Evolutionary conservation across 768 basidiomycete genomes (phyloP).

Genomic region (Podaxis sp.): DNA sequence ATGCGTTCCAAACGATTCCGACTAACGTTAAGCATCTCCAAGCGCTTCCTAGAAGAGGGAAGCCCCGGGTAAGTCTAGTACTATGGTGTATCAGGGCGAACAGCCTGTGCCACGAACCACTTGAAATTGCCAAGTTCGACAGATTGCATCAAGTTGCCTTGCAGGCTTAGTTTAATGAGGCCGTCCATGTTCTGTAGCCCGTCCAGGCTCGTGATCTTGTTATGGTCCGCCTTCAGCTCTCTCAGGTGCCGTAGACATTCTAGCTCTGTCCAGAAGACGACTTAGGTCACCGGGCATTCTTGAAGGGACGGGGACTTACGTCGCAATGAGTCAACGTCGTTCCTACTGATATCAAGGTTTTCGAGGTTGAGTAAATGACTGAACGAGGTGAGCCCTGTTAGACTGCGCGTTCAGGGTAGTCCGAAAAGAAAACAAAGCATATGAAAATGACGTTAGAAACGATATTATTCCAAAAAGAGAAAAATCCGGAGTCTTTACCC

Average conservation of each 20-base stretch:
- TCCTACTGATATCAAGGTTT: slow-evolving; percentile 86
- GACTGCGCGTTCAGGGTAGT: slow-evolving; percentile 38
- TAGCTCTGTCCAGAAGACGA: slow-evolving; percentile 56
- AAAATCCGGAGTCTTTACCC: slow-evolving; percentile 43
- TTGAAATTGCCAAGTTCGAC: slow-evolving; percentile 61
- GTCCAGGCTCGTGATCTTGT: slow-evolving; percentile 69
- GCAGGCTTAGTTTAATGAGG: slow-evolving; percentile 80
- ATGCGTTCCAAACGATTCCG: slow-evolving; percentile 67
- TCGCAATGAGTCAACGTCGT: slow-evolving; percentile 82
- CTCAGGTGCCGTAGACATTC: slow-evolving; percentile 81
- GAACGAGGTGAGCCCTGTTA: slow-evolving; percentile 87
- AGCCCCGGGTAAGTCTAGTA: slow-evolving; percentile 12
- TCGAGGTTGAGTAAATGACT: slow-evolving; percentile 84
- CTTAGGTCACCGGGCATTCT: slow-evolving; percentile 11
- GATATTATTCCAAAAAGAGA: slow-evolving; percentile 14
- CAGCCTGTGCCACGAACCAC: slow-evolving; percentile 55
- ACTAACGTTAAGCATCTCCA: slow-evolving; percentile 84
- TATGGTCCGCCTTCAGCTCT: slow-evolving; percentile 89
- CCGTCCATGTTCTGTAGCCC: slow-evolving; percentile 80
- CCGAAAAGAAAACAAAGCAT: slow-evolving; percentile 12
- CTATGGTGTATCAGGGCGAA: slow-evolving; percentile 18
- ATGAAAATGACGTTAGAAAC: slow-evolving; percentile 16
- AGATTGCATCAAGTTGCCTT: slow-evolving; percentile 65
- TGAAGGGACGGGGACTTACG: slow-evolving; percentile 55
- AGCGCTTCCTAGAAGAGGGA: slow-evolving; percentile 43